Evolutionary conservation across 2,329 filamentous ascomycete genomes (phyloP).

Genomic region (Botryotinia convoluta): DNA sequence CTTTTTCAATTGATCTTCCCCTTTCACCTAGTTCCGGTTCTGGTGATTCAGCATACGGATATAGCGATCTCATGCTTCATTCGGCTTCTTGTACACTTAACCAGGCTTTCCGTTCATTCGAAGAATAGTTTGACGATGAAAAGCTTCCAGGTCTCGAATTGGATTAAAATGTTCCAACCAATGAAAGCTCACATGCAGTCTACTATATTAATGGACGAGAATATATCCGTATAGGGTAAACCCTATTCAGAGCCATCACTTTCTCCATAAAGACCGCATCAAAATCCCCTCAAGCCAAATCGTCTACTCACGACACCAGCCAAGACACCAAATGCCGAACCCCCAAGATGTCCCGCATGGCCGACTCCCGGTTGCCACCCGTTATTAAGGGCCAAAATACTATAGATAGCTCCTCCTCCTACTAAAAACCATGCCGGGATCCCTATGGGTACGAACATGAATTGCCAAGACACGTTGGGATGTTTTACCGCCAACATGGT

Average conservation of each 20-base stretch:
- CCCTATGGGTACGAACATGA: neutral
- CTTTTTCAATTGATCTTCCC: neutral
- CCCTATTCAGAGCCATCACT: neutral
- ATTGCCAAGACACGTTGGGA: neutral
- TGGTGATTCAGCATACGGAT: neutral
- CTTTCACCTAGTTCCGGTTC: neutral
- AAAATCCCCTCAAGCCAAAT: neutral
- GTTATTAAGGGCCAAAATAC: slow-evolving; percentile 4
- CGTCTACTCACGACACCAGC: neutral
- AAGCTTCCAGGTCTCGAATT: neutral
- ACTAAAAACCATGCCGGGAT: neutral
- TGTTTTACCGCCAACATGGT: neutral
- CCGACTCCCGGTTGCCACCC: slow-evolving; percentile 4
- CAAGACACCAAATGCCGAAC: slow-evolving; percentile 11
- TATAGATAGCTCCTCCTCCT: neutral
- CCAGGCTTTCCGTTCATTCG: neutral
- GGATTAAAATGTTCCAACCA: neutral
- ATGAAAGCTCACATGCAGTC: neutral
- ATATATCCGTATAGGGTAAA: neutral
- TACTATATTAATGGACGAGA: neutral
- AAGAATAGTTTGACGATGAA: neutral
- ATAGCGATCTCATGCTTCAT: neutral
- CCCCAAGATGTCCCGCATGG: slow-evolving; percentile 18
- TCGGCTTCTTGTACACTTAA: neutral
- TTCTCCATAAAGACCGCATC: neutral